Conservation (phyloP, 2,329 filamentous ascomycete genomes). For the Leptographium wingfieldii region DNA sequence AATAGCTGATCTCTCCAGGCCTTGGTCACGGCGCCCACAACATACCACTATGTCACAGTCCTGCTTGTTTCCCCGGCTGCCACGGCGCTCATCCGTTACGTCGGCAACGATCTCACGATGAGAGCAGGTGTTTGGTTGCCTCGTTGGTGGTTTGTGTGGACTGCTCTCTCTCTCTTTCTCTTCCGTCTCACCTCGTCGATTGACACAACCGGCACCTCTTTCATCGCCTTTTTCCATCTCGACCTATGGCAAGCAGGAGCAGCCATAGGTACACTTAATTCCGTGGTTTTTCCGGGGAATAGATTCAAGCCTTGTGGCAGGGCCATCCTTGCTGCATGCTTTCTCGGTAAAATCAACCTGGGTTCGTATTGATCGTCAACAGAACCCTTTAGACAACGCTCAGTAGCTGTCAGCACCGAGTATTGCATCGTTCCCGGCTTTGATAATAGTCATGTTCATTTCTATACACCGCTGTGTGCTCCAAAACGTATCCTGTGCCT, state of each 20-base stretch:
- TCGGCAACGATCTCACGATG: conserved; percentile 52
- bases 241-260: conserved; percentile 50
- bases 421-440: no score
- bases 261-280: no score
- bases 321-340: conserved; percentile 39
- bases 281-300: no score
- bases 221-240: conserved; percentile 52
- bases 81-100: conserved; percentile 45
- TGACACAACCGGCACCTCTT: no score
- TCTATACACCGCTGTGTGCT: no score
- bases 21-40: no score
- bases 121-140: conserved; percentile 40
- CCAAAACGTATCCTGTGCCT: no score
- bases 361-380: no score
- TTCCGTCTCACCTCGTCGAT: neutral
- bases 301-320: conserved; percentile 46
- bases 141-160: conserved; percentile 27
- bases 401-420: no score
- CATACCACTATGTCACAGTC: neutral
- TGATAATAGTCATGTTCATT: no score
- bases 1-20: conserved; percentile 21
- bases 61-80: conserved; percentile 48
- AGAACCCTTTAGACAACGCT: no score
- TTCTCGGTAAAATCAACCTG: no score
- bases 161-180: neutral